Conservation (phyloP, 768 basidiomycete species). For the Mycena leptocephala region DNA sequence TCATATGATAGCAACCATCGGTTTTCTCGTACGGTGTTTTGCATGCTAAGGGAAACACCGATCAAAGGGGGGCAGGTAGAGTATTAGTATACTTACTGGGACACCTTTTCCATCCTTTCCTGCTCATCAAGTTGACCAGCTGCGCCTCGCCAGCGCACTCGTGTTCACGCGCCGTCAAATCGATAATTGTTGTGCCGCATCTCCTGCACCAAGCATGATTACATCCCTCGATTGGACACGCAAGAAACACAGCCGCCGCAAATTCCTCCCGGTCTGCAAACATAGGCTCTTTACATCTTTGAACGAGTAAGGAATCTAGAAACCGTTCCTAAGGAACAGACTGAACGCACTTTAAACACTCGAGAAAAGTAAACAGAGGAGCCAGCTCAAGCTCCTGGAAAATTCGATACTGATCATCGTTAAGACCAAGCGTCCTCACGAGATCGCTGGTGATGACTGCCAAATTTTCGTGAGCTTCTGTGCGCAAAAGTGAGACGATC, state of each 20-base stretch:
- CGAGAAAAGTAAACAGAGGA: constrained; percentile 56
- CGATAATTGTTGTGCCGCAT: constrained; percentile 61
- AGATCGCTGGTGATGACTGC: constrained; percentile 57
- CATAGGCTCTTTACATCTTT: constrained; percentile 67
- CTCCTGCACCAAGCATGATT: constrained; percentile 72
- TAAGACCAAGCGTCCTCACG: constrained; percentile 62
- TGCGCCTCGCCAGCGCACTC: constrained; percentile 73
- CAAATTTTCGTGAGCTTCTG: constrained; percentile 27
- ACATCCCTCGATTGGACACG: constrained; percentile 66
- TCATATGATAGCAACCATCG: constrained; percentile 74
- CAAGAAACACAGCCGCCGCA: constrained; percentile 53
- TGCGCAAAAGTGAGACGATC: constrained; percentile 45
- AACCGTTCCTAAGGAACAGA: background rate
- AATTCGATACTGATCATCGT: constrained; percentile 54
- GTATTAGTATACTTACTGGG: constrained; percentile 55
- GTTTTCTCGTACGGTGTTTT: constrained; percentile 65
- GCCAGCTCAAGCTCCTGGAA: constrained; percentile 64
- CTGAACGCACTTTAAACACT: constrained; percentile 68
- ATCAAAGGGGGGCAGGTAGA: background rate
- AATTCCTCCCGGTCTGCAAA: constrained; percentile 68
- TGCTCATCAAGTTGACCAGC: constrained; percentile 64
- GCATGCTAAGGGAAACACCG: constrained; percentile 50
- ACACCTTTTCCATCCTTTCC: constrained; percentile 75
- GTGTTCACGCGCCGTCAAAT: constrained; percentile 58
- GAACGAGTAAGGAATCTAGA: background rate